phyloP scores from a whole-genome alignment of 345 rosid species.

The Mercurialis annua region DNA sequence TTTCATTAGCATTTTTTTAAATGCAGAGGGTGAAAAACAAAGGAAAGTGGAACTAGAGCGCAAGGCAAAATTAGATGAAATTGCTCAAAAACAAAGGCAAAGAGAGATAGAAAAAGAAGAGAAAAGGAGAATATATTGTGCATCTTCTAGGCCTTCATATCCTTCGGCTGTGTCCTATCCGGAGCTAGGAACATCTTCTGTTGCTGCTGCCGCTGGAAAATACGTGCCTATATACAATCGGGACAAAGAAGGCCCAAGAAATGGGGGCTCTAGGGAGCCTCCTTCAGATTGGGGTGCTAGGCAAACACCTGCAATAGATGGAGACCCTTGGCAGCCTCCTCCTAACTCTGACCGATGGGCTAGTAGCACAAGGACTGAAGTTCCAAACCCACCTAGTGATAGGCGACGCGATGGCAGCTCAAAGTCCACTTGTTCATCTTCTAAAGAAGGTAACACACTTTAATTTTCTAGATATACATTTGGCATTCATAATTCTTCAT shows the following conservation, averaged over 20 bases:
- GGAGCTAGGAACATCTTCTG: slow-evolving; percentile 21
- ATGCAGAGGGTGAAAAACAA: slow-evolving; percentile 78
- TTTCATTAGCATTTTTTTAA: slow-evolving; percentile 11
- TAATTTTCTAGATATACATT: no score
- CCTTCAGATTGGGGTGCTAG: slow-evolving; percentile 24
- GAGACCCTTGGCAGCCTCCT: slow-evolving; percentile 38
- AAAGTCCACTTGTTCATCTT: slow-evolving; percentile 45
- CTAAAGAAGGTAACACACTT: no score
- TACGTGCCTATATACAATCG: slow-evolving; percentile 67
- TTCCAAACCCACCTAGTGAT: slow-evolving; percentile 47
- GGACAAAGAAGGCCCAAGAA: slow-evolving; percentile 28
- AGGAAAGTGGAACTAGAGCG: slow-evolving; percentile 73
- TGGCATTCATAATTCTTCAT: no score
- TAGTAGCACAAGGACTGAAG: slow-evolving; percentile 37
- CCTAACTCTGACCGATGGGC: slow-evolving; percentile 53
- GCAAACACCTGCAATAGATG: slow-evolving; percentile 35
- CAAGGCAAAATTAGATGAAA: slow-evolving; percentile 81
- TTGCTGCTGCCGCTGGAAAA: slow-evolving; percentile 44
- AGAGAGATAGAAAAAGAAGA: slow-evolving; percentile 82
- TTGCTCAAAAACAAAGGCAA: slow-evolving; percentile 87
- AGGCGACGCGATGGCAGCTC: slow-evolving; percentile 52
- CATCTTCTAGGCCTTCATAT: slow-evolving; percentile 40
- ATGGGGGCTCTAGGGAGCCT: slow-evolving; percentile 15
- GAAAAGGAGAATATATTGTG: slow-evolving; percentile 46
- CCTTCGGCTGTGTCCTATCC: slow-evolving; percentile 33